Base-by-base conservation (phyloP, 352 stramenopile species). In the Blastocystis sp. region DNA sequence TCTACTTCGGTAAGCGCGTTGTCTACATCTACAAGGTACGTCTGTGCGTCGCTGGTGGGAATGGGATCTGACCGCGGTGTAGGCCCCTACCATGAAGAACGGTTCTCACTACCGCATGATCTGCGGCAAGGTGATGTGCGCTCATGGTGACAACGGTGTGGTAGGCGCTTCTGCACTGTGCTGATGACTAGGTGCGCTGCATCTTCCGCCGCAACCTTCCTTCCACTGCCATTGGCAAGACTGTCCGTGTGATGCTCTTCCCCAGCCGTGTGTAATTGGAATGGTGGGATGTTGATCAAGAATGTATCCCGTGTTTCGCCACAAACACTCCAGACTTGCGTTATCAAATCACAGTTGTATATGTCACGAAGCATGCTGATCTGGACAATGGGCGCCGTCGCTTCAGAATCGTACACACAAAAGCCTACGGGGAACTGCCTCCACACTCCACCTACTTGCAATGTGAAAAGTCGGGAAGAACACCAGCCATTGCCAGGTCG, bases 1-100 rank as follows among this genome's bases (percentile, higher is more conserved):
- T 99, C 90, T 99, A 99, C 93, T 92, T 99, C 77, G 97, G 97
- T 90, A 99, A 99, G 95, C 96, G 96, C 89, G 94, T 99, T 89
- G 97, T 96, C 60, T 99, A 98, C 94, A 98, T 99, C 91, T 99
- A 98, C 94, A 99, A 99, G 94, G 91, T 89, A 11, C 88, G 69
- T 52, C 23, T 60, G 14, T 10, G 38, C n/a, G 64, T 23, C 28
- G 23, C 7, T 21, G 19, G 17, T 48, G 28, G 67, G 17, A 17
- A 59, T 5, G 23, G 10, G 48, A 45, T 66, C 52, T 34, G 11
- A 53, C 23, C 9, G 28, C 48, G 2, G 38, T 52, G 7, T 69
- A 88, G 59, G 93, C 91, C 91, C 95, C 95, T 92, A 92, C 91
- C 81, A 90, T 94, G 84, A 96, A 95, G 95, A 97, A 90, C 91